These are phyloP conservation scores for Solanum boliviense DNA, from an alignment of 257 asterid species.

Conservation along the genomic window DNA sequence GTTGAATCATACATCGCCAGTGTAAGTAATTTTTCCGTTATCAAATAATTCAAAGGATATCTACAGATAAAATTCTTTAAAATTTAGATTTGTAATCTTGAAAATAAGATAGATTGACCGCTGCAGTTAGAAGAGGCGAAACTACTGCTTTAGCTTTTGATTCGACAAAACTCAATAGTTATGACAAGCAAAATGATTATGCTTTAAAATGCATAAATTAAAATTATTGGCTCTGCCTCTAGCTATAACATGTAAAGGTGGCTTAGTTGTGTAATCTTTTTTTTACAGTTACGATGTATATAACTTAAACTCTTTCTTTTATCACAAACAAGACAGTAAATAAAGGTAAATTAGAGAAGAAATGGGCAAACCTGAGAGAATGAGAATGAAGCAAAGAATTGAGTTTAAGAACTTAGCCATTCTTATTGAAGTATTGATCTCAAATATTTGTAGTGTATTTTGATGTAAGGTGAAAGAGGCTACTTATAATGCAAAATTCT, in stretches of 20 bases:
- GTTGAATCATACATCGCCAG: not conserved
- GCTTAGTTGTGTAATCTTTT: not conserved
- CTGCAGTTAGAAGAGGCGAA: not conserved
- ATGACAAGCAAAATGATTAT: fast-evolving
- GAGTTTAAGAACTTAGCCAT: not conserved
- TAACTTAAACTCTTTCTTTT: not conserved
- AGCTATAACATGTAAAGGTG: not conserved
- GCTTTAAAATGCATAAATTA: fast-evolving
- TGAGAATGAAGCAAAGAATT: not conserved
- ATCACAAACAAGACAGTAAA: not conserved
- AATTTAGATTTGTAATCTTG: too few relatives aligned
- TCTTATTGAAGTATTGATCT: not conserved
- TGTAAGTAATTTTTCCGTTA: not conserved
- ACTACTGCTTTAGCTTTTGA: not conserved
- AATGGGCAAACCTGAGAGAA: not conserved
- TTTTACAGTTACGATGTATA: not conserved
- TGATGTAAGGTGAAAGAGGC: not conserved
- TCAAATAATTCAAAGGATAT: not conserved
- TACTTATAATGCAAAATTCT: not conserved
- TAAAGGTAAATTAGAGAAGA: not conserved
- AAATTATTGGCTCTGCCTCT: not conserved
- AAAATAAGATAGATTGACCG: not conserved
- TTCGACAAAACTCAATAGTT: not conserved
- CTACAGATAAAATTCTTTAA: not conserved
- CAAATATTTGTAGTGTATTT: not conserved